Evolutionary conservation across 768 basidiomycete genomes (phyloP).

Genomic region (Lentinula aciculospora): DNA sequence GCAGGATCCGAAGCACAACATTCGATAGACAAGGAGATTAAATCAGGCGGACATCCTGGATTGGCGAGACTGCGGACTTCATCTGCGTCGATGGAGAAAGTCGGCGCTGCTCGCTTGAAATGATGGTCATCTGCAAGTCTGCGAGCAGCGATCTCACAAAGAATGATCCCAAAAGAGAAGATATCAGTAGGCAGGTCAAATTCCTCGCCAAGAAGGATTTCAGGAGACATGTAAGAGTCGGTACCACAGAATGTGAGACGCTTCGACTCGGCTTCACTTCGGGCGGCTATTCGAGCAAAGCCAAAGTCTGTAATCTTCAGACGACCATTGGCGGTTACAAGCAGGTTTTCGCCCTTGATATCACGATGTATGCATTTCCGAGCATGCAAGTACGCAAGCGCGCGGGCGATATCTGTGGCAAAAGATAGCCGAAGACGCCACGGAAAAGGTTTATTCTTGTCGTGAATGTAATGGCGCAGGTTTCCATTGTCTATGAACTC

Average conservation of each 20-base stretch:
- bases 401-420: slow-evolving; percentile 89
- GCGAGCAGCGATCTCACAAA: slow-evolving; percentile 86
- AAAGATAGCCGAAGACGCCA: slow-evolving; percentile 95
- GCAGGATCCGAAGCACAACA: slow-evolving; percentile 66
- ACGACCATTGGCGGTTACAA: slow-evolving; percentile 91
- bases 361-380: slow-evolving; percentile 87
- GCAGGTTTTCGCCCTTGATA: slow-evolving; percentile 94
- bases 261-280: slow-evolving; percentile 85
- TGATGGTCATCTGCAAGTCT: slow-evolving; percentile 78
- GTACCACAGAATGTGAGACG: slow-evolving; percentile 86
- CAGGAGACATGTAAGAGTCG: slow-evolving; percentile 95
- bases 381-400: slow-evolving; percentile 96
- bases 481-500: slow-evolving; percentile 94
- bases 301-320: slow-evolving; percentile 99
- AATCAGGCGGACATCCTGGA: slow-evolving; percentile 71
- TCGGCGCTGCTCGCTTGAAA: slow-evolving; percentile 74
- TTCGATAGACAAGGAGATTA: slow-evolving; percentile 72
- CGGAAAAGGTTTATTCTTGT: slow-evolving; percentile 77
- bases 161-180: slow-evolving; percentile 89
- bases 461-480: slow-evolving; percentile 85
- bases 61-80: slow-evolving; percentile 69
- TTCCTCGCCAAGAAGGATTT: slow-evolving; percentile 85
- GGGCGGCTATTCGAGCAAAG: slow-evolving; percentile 90
- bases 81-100: slow-evolving; percentile 68
- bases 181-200: slow-evolving; percentile 94